Evolutionary conservation across 2,329 filamentous ascomycete genomes (phyloP).

Genomic region (Blastomyces silverae): DNA sequence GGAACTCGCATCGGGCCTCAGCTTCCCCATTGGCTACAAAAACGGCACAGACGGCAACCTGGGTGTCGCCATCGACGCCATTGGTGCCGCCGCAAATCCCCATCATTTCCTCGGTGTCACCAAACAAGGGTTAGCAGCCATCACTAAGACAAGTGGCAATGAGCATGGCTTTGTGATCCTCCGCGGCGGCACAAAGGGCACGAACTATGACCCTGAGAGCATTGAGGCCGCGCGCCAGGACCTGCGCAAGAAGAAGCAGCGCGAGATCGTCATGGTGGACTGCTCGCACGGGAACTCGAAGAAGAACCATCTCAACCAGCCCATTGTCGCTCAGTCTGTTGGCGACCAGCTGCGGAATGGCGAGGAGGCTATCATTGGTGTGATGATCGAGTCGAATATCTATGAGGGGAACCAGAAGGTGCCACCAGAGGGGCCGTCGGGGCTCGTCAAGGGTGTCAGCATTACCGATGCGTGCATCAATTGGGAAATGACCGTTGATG

Average conservation of each 20-base stretch:
- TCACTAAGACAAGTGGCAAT: conserved; percentile 87
- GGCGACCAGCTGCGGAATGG: conserved; percentile 80
- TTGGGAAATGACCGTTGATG: conserved; percentile 77
- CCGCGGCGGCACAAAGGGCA: conserved; percentile 80
- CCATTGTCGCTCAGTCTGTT: conserved; percentile 76
- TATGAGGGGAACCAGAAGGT: conserved; percentile 87
- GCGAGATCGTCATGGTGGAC: conserved; percentile 92
- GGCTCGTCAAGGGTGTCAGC: conserved; percentile 78
- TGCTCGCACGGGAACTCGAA: conserved; percentile 98
- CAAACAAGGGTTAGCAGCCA: conserved; percentile 92
- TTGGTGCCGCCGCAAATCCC: conserved; percentile 58
- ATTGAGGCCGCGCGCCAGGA: conserved; percentile 73
- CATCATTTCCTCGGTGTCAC: conserved; percentile 99
- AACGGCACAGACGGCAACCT: conserved; percentile 95
- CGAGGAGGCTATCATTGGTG: conserved; percentile 81
- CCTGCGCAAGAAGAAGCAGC: conserved; percentile 73
- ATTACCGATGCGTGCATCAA: conserved; percentile 95
- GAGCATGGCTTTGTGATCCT: conserved; percentile 97
- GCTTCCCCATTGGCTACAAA: conserved; percentile 98
- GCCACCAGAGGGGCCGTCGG: conserved; percentile 68
- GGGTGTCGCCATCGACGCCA: conserved; percentile 88
- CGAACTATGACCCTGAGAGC: conserved; percentile 85
- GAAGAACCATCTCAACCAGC: conserved; percentile 97
- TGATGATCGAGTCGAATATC: conserved; percentile 99
- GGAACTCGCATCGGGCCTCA: conserved; percentile 88